These are phyloP conservation scores for Xanthoceras sorbifolium DNA, from an alignment of 345 rosid genomes.

Conservation along the genomic window DNA sequence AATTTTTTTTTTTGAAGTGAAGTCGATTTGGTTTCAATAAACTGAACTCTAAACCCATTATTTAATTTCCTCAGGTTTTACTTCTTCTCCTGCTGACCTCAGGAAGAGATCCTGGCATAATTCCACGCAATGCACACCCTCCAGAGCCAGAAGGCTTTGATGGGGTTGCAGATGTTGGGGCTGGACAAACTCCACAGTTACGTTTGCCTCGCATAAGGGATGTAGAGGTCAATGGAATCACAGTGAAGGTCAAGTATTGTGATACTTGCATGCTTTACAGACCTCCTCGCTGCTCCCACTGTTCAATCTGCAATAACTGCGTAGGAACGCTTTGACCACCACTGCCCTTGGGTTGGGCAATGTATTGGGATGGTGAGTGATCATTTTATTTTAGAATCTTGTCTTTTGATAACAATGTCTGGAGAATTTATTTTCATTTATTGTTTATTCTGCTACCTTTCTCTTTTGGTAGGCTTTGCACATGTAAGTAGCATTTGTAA, in stretches of 20 bases:
- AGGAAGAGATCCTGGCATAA: slow-evolving; percentile 97
- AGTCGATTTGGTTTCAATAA: background rate
- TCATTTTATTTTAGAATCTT: slow-evolving; percentile 15
- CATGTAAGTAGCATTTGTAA: background rate
- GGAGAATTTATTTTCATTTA: background rate
- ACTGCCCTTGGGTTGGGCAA: slow-evolving; percentile 99
- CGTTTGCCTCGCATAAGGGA: slow-evolving; percentile 89
- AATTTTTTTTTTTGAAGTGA: background rate
- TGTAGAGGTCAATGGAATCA: slow-evolving; percentile 74
- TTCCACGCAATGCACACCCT: slow-evolving; percentile 94
- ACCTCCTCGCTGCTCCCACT: slow-evolving; percentile 98
- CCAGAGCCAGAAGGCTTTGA: slow-evolving; percentile 88
- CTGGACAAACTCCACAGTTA: slow-evolving; percentile 77
- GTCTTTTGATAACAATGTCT: slow-evolving; percentile 5
- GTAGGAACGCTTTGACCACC: slow-evolving; percentile 96
- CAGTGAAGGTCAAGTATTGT: slow-evolving; percentile 85
- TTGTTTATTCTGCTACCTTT: background rate
- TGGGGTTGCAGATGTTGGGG: slow-evolving; percentile 54
- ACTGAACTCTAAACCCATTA: background rate
- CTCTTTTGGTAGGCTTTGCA: background rate
- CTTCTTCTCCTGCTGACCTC: slow-evolving; percentile 85
- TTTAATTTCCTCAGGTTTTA: slow-evolving; percentile 56
- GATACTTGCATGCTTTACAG: slow-evolving; percentile 99
- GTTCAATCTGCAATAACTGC: slow-evolving; percentile 98
- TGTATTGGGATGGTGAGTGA: slow-evolving; percentile 88